Base-by-base conservation (phyloP, 768 basidiomycete genomes). In the Russula sp. region DNA sequence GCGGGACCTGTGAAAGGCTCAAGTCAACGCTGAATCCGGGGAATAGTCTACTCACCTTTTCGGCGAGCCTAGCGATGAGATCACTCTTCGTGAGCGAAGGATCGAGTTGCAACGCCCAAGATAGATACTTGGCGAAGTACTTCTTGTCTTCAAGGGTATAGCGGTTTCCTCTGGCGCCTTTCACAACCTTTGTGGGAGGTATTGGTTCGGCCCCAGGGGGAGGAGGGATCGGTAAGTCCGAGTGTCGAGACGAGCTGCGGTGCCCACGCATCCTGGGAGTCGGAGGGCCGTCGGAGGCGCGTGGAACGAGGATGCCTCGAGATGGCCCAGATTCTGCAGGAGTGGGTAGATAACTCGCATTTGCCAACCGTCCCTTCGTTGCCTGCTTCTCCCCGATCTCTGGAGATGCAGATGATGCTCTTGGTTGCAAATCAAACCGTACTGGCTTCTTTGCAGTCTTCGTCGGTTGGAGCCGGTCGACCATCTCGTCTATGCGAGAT, bases 201-300 rank as follows among this genome's bases (percentile, higher is more conserved):
- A 78, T 82, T 1, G 88, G 88, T n/a, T 84, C 84, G 51, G 86
- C 83, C 22, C 84, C 83, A 1, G 88, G 87, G 14, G 85, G 84
- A 8, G 77, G 76, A 6, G 86, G 88, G 37, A 85, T 75, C 65
- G 77, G 80, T 58, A 86, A 75, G 52, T 84, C 80, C 0, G 34
- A 42, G 58, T 37, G 58, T 52, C 53, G 53, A 55, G 45, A 64
- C 20, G 31, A 16, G 32, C 20, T 31, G 7, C 31, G 63, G n/a
- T 55, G 22, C 54, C n/a, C 48, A 44, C 34, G 51, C 22, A 39
- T 37, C 20, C 27, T 35, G 16, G 48, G 32, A 7, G 31, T 49
- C 9, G 32, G 53, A 51, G 16, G 42, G 32, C 27, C 47, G 11
- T 44, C 52, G 16, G n/a, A 37, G 6, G 44, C 27, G 9, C 6